Evolutionary conservation across 441 rosid genomes (phyloP), one percentile per base, ranked within the genome.

Genomic region (Breynia disticha): DNA sequence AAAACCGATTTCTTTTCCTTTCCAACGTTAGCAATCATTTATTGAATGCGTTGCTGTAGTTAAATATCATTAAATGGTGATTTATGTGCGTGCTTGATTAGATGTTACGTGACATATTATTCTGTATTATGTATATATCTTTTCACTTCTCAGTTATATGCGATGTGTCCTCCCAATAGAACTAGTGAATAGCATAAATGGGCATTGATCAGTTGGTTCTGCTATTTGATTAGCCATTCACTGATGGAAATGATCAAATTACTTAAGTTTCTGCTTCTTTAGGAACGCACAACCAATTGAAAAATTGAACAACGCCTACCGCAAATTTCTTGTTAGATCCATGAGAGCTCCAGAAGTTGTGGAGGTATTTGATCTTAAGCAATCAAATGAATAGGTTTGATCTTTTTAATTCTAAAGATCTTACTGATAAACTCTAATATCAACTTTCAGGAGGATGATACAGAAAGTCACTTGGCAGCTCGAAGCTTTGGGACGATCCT

Each of bases 401-500:
- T 22, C 14, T 53, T 20, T 55, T 46, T 55, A 50, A n/a, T 19
- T 3, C 9, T 54, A 52, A 22, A 8, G 37, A 2, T 16, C 47
- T 38, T 17, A 35, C 22, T 61, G 48, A 62, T 63, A 19, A 47
- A 6, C 13, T 35, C 15, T 57, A 22, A n/a, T 38, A 13, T n/a
- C 63, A 12, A 35, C 38, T 9, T 20, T 46, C 46, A 84, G 83
- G 85, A 83, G 69, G 81, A 74, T 19, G 32, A 61, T 1, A 75
- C 63, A 60, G 96, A 76, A 70, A 69, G 66, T 62, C 64, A 74
- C 20, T 52, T 72, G n/a, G 83, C 83, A 13, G 64, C 61, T 19
- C 73, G 95, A 67, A 85, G 88, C 72, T 90, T 90, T 67, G 96
- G 98, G 62, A 87, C 96, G 50, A 21, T 87, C 63, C 55, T 91